Evolutionary conservation across 2,329 filamentous ascomycete species (phyloP).

Genomic region (Trichophyton mentagrophytes): DNA sequence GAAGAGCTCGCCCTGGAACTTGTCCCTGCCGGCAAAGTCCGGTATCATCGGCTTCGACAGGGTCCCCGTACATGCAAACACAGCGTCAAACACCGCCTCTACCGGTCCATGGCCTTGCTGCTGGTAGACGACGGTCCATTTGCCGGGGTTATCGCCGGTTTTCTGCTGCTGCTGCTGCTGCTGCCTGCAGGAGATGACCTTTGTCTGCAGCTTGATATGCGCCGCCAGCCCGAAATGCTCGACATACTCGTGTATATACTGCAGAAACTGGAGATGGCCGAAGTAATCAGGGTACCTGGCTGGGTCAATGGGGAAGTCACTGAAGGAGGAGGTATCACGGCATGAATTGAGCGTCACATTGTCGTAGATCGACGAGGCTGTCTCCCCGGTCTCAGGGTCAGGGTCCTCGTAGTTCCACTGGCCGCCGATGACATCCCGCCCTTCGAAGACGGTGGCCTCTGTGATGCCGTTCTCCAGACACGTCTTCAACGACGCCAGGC

Average conservation of each 20-base stretch:
- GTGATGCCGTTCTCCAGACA: conserved; percentile 26
- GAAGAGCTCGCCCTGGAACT: conserved; percentile 25
- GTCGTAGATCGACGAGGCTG: conserved; percentile 26
- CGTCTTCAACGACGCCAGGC: conserved; percentile 29
- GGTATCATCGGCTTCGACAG: conserved; percentile 22
- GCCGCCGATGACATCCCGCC: conserved; percentile 25
- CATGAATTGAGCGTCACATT: conserved; percentile 28
- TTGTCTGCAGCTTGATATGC: conserved; percentile 25
- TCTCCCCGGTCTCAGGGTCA: conserved; percentile 16
- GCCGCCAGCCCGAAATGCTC: conserved; percentile 24
- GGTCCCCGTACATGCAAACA: conserved; percentile 27
- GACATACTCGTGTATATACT: conserved; percentile 28
- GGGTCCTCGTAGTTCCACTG: conserved; percentile 29
- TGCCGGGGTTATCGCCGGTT: conserved; percentile 13
- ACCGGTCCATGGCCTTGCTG: conserved; percentile 8
- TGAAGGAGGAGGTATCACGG: conserved; percentile 28
- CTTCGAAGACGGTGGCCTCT: conserved; percentile 26
- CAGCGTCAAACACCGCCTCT: conserved; percentile 23
- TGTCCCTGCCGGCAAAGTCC: conserved; percentile 21
- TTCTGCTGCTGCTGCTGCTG: conserved; percentile 10
- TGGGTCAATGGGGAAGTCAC: conserved; percentile 31
- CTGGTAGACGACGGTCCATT: conserved; percentile 22
- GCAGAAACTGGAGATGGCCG: conserved; percentile 23
- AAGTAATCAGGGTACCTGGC: conserved; percentile 28
- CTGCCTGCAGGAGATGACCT: conserved; percentile 22